phyloP scores from a whole-genome alignment of 1,284 basidiomycete genomes.

The Cryptococcus floricola region DNA sequence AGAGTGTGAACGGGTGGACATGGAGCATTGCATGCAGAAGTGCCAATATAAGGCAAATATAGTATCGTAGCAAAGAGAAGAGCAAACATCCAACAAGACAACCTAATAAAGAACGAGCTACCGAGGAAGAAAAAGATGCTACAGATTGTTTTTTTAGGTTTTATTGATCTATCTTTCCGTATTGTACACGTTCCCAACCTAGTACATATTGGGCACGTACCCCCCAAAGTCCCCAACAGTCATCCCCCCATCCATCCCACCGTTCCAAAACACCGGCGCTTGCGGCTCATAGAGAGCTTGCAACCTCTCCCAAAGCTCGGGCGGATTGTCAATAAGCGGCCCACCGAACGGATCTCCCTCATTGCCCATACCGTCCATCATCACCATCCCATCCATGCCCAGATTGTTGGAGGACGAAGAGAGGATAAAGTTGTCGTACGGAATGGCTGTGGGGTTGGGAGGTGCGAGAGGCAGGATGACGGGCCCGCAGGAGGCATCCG shows the following conservation, averaged over 20 bases:
- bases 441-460: constrained; percentile 12
- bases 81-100: too few species aligned
- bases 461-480: constrained; percentile 13
- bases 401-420: neutral
- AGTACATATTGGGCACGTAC: constrained; percentile 10
- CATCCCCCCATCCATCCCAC: neutral
- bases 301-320: constrained; percentile 38
- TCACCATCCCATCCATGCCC: neutral
- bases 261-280: constrained; percentile 18
- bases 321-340: constrained; percentile 10
- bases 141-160: too few species aligned
- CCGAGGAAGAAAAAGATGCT: too few species aligned
- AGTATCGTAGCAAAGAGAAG: too few species aligned
- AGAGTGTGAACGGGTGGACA: too few species aligned
- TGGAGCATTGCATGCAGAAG: too few species aligned
- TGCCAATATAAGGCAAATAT: too few species aligned
- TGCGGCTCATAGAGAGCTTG: constrained; percentile 44
- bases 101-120: too few species aligned
- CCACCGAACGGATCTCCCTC: neutral
- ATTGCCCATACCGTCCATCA: neutral
- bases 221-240: constrained; percentile 8
- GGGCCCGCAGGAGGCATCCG: neutral
- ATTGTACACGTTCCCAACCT: neutral
- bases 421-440: constrained; percentile 1
- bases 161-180: neutral